A percentile compares a stretch with the other conserved stretches of the same genome.
These are phyloP conservation scores for Camellia japonica DNA, from an alignment of 148 eudicot genomes.

Conservation along the genomic window DNA sequence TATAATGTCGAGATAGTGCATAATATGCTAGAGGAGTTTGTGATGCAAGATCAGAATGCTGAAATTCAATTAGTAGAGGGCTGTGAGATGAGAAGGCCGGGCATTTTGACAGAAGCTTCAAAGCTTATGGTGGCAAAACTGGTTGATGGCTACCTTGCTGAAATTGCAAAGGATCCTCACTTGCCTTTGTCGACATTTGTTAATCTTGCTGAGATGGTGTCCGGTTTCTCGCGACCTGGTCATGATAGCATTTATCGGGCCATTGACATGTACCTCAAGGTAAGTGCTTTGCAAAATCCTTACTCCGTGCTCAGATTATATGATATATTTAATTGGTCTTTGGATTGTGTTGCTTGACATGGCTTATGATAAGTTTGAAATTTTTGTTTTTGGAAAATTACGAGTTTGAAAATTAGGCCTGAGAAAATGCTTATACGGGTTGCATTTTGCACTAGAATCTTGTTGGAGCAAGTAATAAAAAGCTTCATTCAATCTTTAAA, in stretches of 20 bases:
- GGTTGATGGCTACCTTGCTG: constrained; percentile 72
- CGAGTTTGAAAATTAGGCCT: not conserved
- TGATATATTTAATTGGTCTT: constrained; percentile 7
- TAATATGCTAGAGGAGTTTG: constrained; percentile 60
- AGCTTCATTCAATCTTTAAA: not conserved
- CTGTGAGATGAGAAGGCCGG: constrained; percentile 32
- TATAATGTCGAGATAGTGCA: constrained; percentile 61
- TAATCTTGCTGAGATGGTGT: constrained; percentile 68
- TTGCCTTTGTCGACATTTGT: constrained; percentile 53
- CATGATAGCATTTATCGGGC: constrained; percentile 89
- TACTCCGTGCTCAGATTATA: not conserved
- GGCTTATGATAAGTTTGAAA: not conserved
- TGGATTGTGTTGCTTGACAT: not conserved
- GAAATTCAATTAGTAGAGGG: constrained; percentile 32
- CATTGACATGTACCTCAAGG: constrained; percentile 87
- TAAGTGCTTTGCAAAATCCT: constrained; percentile 20
- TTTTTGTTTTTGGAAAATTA: too few species aligned
- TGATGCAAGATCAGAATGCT: constrained; percentile 44
- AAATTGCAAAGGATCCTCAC: constrained; percentile 73
- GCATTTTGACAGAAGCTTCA: constrained; percentile 82
- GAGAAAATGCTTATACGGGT: not conserved
- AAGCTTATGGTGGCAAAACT: constrained; percentile 88
- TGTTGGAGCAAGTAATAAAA: not conserved
- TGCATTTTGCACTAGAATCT: not conserved
- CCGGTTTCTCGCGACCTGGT: constrained; percentile 57